Base-by-base conservation (phyloP, 2,329 filamentous ascomycete genomes). In the Knoxdaviesia proteae region DNA sequence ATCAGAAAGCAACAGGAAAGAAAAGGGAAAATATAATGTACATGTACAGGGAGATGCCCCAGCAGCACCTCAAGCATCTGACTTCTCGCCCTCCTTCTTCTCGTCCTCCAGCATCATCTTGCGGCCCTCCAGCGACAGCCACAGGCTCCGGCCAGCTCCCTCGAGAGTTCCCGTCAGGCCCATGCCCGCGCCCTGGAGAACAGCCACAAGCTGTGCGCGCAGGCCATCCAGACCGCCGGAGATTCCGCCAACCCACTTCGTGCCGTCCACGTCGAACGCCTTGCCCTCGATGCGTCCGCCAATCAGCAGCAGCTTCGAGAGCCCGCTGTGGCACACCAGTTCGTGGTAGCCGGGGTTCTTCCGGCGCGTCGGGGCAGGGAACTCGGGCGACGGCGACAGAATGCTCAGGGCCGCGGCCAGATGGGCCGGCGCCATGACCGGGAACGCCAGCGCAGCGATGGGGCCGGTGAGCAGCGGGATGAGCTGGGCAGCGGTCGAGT, bases 281-380 rank as follows among this genome's bases (percentile, higher is more conserved):
- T 76, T 79, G 48, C 82, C 82, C 55, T 98, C 90, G 32, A 94
- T 72, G 42, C 90, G 70, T 9, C 87, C 87, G 42, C 86, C 90
- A 9, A 98, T 63, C 34, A 98, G 61, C 57, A 93, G 67, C 48
- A 98, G 61, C 63, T 98, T 98, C 53, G 84, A 76, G 50, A 98
- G 58, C 6, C 82, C 90, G 49, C 65, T 73, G 60, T 94, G 87
- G 43, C 88, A 83, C 2, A 68, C 59, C 0, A 74, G 68, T 44
- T 94, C 88, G 57, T 93, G 71, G 60, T 86, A 94, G 8, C 77
- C 77, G 0, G 88, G 86, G 52, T 71, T 84, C 51, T 74, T 77
- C 58, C 71, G 79, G 47, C 84, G 71, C 42, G 73, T 74, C 1
- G 88, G 88, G 4, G 83, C 76, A 0, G 86, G 79, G 57, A 93